Evolutionary conservation across 202 grass and related monocot genomes (phyloP), one percentile per base, ranked within the genome.

Genomic region (Setaria italica): DNA sequence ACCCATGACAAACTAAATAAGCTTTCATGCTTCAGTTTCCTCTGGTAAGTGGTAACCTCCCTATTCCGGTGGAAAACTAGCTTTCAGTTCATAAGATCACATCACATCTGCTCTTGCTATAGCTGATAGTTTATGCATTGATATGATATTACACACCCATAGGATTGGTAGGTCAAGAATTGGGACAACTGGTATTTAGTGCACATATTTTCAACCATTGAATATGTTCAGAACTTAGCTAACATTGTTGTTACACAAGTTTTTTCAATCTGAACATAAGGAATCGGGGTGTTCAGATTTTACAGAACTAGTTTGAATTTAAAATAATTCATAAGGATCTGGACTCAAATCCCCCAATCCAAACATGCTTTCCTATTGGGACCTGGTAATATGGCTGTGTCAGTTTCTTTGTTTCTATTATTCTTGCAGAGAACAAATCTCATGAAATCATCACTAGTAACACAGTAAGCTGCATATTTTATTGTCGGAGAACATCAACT

Each of bases 11-110:
- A 33, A 70, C 37, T 89, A 72, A 71, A 70, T 62, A 85, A 64
- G 64, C 62, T 81, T 62, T 29, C 57, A n/a, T 71, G 55, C 54
- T 85, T 81, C 77, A 77, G 10, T 81, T 81, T 71, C 46, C 76
- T 77, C 25, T 86, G 60, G 60, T 60, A 29, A 60, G 58, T 60
- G 51, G 82, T 89, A 82, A 77, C 51, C 57, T 67, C 68, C 50
- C 33, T 69, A 67, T 89, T 70, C 53, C 17, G 60, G 16, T 66
- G 39, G 68, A 50, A 51, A 72, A 13, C 51, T 53, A 42, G 30
- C 42, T 68, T 80, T 32, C 47, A 50, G 21, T 51, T 85, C 50
- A n/a, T 58, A 56, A 72, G 41, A 29, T 57, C 69, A 50, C 42
- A 41, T 63, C 62, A 76, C 12, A 58, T 80, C 53, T 67, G 5